Base-by-base conservation (phyloP, 768 basidiomycete genomes). In the Rubroboletus pulcherrimus region DNA sequence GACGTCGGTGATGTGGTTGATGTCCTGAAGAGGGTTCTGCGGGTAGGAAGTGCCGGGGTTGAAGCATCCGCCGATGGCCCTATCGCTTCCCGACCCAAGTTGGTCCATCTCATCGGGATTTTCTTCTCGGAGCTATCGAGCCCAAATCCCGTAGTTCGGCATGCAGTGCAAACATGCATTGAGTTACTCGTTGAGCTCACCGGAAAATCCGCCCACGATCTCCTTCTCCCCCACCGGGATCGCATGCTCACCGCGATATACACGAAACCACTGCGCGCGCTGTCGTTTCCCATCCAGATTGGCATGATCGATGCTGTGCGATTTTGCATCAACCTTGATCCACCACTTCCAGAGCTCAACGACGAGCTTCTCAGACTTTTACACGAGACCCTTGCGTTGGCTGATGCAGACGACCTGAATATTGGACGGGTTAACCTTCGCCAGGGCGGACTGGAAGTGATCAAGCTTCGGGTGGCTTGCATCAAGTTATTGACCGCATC, bases 281-380 rank as follows among this genome's bases (percentile, higher is more conserved):
- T 99, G 26, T 94, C 94, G 2, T 95, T 98, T 69, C 80, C 88
- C 15, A 92, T 93, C 64, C 97, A 98, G 70, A 97, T 98, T 54
- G 97, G 95, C 31, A 94, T 98, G 82, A 93, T 98, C 56, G 97
- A 98, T 64, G 93, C 93, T 17, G 85, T 98, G 56, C 89, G 95
- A 10, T 99, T 94, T 69, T 92, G 93, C 68, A 84, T 99, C 58
- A 89, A 84, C 54, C 76, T 98, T 34, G 83, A 91, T 29, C 95
- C 97, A 10, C 91, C 93, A 0, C 80, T 98, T 26, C 86, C 93
- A 2, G 94, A 97, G 62, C 77, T 94, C 39, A 93, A 92, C 59
- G 96, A 98, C 42, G 94, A 98, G 69, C 83, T 98, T 45, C 77
- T 93, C 47, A 87, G 96, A 15, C 81, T 98, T 9, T 75, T 98